phyloP scores from a whole-genome alignment of 139 green algal genomes.

The Chloropicon primus region DNA sequence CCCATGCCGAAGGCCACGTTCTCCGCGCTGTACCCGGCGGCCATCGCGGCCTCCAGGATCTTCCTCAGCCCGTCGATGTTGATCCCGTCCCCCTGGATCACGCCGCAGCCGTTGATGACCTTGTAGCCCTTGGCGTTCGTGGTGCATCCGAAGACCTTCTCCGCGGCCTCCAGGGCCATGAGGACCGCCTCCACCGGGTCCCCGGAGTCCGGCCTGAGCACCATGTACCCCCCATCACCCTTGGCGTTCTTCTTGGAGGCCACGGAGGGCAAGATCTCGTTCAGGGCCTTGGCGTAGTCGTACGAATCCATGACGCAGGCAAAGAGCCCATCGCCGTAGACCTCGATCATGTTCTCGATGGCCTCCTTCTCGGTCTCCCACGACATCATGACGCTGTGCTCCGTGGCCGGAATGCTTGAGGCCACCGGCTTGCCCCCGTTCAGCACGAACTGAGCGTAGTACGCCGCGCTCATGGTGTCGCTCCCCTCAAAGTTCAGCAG shows the following conservation, averaged over 20 bases:
- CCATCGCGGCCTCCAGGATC: constrained; percentile 49
- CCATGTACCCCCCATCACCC: constrained; percentile 53
- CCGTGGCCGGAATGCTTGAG: constrained; percentile 65
- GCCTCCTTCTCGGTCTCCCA: constrained; percentile 64
- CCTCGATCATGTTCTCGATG: constrained; percentile 75
- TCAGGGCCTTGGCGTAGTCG: constrained; percentile 61
- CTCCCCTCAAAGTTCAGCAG: constrained; percentile 72
- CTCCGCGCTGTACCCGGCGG: constrained; percentile 52
- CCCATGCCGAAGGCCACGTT: constrained; percentile 82
- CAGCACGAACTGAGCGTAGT: constrained; percentile 76
- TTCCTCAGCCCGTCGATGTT: not conserved
- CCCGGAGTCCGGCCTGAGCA: constrained; percentile 74
- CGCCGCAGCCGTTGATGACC: constrained; percentile 47
- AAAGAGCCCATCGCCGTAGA: constrained; percentile 64
- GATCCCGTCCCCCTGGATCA: constrained; percentile 60
- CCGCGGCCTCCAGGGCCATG: constrained; percentile 38
- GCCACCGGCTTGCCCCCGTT: constrained; percentile 65
- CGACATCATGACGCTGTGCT: constrained; percentile 84
- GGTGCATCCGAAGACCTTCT: constrained; percentile 47
- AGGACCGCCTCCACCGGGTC: constrained; percentile 67
- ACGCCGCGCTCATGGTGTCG: constrained; percentile 76
- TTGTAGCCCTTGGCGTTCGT: constrained; percentile 63
- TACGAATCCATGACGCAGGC: constrained; percentile 81
- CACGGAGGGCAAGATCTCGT: constrained; percentile 56
- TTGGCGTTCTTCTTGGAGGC: constrained; percentile 34